Conservation (phyloP, 2,329 filamentous ascomycete species). For the Nigrospora sphaerica region DNA sequence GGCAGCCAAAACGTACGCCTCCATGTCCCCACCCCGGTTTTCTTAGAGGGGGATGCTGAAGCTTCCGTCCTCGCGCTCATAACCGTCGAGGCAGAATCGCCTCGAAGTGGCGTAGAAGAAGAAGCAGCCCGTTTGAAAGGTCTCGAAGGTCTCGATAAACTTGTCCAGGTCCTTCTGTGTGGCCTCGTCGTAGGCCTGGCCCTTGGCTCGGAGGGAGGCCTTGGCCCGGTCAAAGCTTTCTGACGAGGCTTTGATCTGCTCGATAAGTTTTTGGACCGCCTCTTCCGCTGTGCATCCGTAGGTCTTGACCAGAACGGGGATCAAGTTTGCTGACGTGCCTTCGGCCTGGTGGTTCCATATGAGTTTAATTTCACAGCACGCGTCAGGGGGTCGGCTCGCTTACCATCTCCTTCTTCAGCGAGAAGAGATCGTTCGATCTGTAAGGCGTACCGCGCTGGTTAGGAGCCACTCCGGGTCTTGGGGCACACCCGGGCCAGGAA, state of each 20-base stretch:
- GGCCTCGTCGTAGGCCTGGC: not conserved
- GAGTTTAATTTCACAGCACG: not conserved
- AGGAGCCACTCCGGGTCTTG: not conserved
- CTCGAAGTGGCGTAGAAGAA: constrained; percentile 8
- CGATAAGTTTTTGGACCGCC: constrained; percentile 5
- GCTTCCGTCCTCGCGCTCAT: constrained; percentile 8
- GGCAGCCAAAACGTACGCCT: too few relatives aligned
- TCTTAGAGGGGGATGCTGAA: constrained; percentile 8
- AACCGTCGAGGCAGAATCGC: constrained; percentile 7
- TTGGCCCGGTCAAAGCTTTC: constrained; percentile 8
- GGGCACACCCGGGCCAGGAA: not conserved
- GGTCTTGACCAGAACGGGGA: constrained; percentile 9
- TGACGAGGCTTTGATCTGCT: constrained; percentile 10
- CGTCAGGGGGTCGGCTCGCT: not conserved
- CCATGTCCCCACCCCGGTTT: not conserved
- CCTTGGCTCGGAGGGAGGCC: constrained; percentile 6
- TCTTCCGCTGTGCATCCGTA: constrained; percentile 4
- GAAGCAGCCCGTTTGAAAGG: constrained; percentile 12
- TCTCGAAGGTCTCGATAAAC: constrained; percentile 9
- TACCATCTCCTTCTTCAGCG: constrained; percentile 11
- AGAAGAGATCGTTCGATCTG: constrained; percentile 11
- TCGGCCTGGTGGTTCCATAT: constrained; percentile 3
- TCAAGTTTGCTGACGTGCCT: constrained; percentile 8
- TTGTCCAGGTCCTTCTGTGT: constrained; percentile 3
- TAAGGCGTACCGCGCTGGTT: not conserved